Base-by-base conservation (phyloP, 1,284 basidiomycete genomes). In the Kwoniella shivajii region DNA sequence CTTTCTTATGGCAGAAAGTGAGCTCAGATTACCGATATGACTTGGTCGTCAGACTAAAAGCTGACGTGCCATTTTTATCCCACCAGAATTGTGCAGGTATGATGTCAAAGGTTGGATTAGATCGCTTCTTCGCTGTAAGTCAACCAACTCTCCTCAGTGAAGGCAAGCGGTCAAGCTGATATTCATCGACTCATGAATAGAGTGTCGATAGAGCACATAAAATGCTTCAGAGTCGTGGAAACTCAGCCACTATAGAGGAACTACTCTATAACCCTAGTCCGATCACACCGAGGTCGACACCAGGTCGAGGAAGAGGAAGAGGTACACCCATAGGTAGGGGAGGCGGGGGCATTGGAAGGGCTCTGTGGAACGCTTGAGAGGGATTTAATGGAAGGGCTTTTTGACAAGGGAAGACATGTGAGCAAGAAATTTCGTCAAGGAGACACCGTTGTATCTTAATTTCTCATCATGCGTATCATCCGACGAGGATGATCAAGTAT, bases 1-100 rank as follows among this genome's bases (percentile, higher is more conserved):
- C 77, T 2, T 77, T 79, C 59, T 62, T 79, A 33, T 74, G 73
- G 66, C 60, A 68, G 36, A 79, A 79, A 71, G 77, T 78, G 50
- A 56, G 69, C 57, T 31, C 13, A 9, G 13, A n/a, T 47, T 16
- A 34, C 5, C 20, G 24, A 29, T 31, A n/a, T n/a, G n/a, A n/a
- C n/a, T 45, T n/a, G n/a, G n/a, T n/a, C n/a, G n/a, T n/a, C n/a
- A n/a, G n/a, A 3, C 16, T 5, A 4, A 7, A 29, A n/a, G 24
- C 18, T 26, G 26, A 18, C 11, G 13, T 3, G 22, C 50, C 24
- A 3, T n/a, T n/a, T 46, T 34, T 4, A 14, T 3, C 6, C 14
- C 3, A 27, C 1, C 34, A 63, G 61, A 63, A 60, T 36, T 63
- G 61, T 33, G 57, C 61, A 13, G 45, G 54, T 13, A 24, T 36